These are phyloP conservation scores for Pestalotiopsis sp. DNA, from an alignment of 2,329 filamentous ascomycete genomes.

Conservation along the genomic window DNA sequence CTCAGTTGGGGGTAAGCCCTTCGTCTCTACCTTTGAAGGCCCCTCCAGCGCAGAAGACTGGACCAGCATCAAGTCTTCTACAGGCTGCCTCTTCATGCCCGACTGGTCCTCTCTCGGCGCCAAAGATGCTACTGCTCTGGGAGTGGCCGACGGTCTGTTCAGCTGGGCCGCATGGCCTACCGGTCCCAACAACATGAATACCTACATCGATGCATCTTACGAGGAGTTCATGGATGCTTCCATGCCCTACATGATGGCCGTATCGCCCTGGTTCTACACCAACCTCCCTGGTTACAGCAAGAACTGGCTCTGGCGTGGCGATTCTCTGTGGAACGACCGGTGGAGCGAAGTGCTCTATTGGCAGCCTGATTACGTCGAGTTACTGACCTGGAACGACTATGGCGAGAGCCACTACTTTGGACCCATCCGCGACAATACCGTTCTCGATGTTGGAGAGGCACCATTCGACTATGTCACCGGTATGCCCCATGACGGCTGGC, in stretches of 20 bases:
- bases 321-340: slow-evolving; percentile 62
- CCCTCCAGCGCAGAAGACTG: slow-evolving; percentile 43
- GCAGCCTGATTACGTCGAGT: slow-evolving; percentile 48
- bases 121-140: slow-evolving; percentile 22
- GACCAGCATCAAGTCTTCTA: slow-evolving; percentile 40
- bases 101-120: slow-evolving; percentile 47
- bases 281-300: slow-evolving; percentile 59
- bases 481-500: slow-evolving; percentile 52
- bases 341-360: slow-evolving; percentile 56
- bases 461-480: slow-evolving; percentile 49
- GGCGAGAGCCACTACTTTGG: slow-evolving; percentile 60
- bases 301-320: slow-evolving; percentile 67
- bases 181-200: slow-evolving; percentile 26
- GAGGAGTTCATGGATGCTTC: slow-evolving; percentile 11
- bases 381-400: slow-evolving; percentile 57
- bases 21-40: slow-evolving; percentile 50
- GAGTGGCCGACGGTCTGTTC: slow-evolving; percentile 38
- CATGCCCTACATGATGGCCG: slow-evolving; percentile 52
- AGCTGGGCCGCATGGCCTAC: slow-evolving; percentile 41
- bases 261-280: slow-evolving; percentile 65
- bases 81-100: slow-evolving; percentile 45
- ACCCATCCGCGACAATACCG: slow-evolving; percentile 38
- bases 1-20: neutral
- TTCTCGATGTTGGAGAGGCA: slow-evolving; percentile 38
- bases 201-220: slow-evolving; percentile 21